These are phyloP conservation scores for Talaromyces marneffei DNA, from an alignment of 2,329 filamentous ascomycete genomes.

Conservation along the genomic window DNA sequence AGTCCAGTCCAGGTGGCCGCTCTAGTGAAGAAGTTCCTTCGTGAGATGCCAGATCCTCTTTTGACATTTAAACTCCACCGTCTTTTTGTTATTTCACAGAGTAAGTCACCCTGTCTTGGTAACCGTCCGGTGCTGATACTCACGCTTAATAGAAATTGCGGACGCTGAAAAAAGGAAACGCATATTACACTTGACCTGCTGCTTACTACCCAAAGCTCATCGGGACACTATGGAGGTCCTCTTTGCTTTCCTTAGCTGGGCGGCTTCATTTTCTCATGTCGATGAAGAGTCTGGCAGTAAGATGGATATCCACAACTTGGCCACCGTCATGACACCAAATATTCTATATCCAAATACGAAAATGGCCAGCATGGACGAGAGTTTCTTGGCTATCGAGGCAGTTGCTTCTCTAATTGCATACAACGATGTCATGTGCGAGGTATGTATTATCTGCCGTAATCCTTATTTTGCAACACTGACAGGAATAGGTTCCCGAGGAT, in stretches of 20 bases:
- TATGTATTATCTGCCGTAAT: slow-evolving; percentile 58
- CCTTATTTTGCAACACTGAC: slow-evolving; percentile 55
- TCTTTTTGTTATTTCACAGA: slow-evolving; percentile 84
- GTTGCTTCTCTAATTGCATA: slow-evolving; percentile 85
- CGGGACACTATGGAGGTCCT: slow-evolving; percentile 91
- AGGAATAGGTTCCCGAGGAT: slow-evolving; percentile 77
- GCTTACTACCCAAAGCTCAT: slow-evolving; percentile 84
- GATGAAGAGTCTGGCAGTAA: slow-evolving; percentile 96
- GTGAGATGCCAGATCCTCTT: slow-evolving; percentile 88
- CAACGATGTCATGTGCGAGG: slow-evolving; percentile 96
- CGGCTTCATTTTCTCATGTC: slow-evolving; percentile 91
- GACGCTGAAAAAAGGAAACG: slow-evolving; percentile 77
- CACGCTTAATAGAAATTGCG: slow-evolving; percentile 54
- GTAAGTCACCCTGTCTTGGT: slow-evolving; percentile 38
- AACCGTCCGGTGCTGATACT: not conserved
- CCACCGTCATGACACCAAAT: slow-evolving; percentile 95
- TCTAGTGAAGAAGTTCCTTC: slow-evolving; percentile 87
- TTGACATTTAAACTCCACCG: slow-evolving; percentile 92
- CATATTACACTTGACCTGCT: slow-evolving; percentile 84
- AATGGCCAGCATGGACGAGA: slow-evolving; percentile 71
- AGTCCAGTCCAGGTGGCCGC: slow-evolving; percentile 91
- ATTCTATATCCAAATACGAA: slow-evolving; percentile 71
- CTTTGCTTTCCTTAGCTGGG: slow-evolving; percentile 96
- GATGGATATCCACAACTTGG: slow-evolving; percentile 97
- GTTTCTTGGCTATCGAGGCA: slow-evolving; percentile 87